phyloP scores from a whole-genome alignment of 2,329 filamentous ascomycete genomes.

The Fusarium tjaetaba region DNA sequence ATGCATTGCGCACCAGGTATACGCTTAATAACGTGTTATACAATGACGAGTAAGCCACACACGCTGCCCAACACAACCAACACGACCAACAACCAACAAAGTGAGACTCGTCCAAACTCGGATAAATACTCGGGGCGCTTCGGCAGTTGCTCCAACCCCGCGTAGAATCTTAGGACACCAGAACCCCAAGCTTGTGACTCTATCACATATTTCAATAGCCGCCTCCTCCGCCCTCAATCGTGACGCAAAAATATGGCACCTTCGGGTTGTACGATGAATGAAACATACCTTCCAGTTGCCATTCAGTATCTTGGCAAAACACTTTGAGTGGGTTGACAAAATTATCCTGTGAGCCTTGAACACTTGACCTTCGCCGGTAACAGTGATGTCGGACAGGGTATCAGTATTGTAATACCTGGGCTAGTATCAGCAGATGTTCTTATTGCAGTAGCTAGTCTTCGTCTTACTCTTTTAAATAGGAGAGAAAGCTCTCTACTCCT shows the following conservation, averaged over 20 bases:
- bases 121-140: neutral
- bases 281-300: conserved; percentile 7
- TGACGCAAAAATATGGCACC: neutral
- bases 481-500: neutral
- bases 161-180: neutral
- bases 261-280: too few species aligned
- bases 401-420: neutral
- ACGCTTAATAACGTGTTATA: neutral
- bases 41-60: neutral
- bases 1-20: neutral
- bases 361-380: neutral
- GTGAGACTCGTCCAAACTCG: neutral
- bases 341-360: conserved; percentile 9
- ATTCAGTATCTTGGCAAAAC: neutral
- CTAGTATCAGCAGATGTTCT: too few species aligned
- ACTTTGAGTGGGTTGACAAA: neutral
- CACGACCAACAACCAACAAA: neutral
- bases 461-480: neutral
- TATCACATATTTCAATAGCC: neutral
- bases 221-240: neutral
- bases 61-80: neutral
- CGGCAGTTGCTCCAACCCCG: neutral
- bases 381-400: neutral
- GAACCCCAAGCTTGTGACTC: neutral
- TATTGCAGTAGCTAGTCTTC: too few species aligned